phyloP scores from a whole-genome alignment of 768 basidiomycete genomes.

The Suillus weaverae region DNA sequence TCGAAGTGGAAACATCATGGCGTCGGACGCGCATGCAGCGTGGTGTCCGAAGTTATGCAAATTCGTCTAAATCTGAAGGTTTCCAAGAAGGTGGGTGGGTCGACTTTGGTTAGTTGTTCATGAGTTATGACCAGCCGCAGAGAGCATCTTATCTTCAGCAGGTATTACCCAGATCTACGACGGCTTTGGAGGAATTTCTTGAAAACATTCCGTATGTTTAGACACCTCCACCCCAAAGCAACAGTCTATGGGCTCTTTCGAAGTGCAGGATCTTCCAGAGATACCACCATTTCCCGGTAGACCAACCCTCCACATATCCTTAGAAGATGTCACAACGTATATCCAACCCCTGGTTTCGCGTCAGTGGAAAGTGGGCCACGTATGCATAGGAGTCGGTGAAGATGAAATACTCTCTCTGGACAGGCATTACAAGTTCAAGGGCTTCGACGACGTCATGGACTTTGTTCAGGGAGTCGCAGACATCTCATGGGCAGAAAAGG shows the following conservation, averaged over 20 bases:
- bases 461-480: constrained; percentile 30
- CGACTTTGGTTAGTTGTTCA: neutral
- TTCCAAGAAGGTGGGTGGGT: neutral
- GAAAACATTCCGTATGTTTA: neutral
- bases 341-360: constrained; percentile 38
- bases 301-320: constrained; percentile 36
- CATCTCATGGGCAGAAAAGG: constrained; percentile 33
- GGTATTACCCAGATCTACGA: neutral
- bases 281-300: constrained; percentile 30
- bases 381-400: constrained; percentile 11
- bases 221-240: constrained; percentile 7
- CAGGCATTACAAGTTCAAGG: constrained; percentile 30
- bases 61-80: neutral
- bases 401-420: constrained; percentile 23
- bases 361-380: constrained; percentile 27
- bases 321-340: constrained; percentile 32
- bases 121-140: neutral
- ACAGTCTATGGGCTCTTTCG: neutral
- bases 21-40: neutral
- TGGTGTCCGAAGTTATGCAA: constrained; percentile 1
- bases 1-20: neutral
- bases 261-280: constrained; percentile 19
- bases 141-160: neutral
- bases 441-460: constrained; percentile 23
- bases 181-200: too few species aligned